A percentile compares a stretch with the other conserved stretches of the same genome.
These are phyloP conservation scores for Artemisia annua DNA, from an alignment of 129 eudicot species.

Conservation along the genomic window DNA sequence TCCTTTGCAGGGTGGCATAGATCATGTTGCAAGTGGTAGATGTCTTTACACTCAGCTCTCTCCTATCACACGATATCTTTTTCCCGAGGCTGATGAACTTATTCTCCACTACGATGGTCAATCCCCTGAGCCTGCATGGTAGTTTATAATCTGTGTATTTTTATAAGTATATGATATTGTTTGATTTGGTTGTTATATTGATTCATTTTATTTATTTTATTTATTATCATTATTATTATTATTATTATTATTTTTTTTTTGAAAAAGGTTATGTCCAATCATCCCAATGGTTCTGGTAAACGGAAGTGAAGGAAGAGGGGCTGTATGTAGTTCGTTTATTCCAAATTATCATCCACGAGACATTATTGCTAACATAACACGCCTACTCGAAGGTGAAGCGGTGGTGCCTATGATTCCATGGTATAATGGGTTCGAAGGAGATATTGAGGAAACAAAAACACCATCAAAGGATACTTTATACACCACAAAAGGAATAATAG, in stretches of 20 bases:
- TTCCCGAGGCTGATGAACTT: constrained; percentile 39
- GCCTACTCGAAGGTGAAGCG: constrained; percentile 43
- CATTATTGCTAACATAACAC: constrained; percentile 57
- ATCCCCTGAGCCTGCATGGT: constrained; percentile 42
- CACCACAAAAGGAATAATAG: constrained; percentile 43
- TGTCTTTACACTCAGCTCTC: constrained; percentile 53
- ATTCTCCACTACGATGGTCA: too few relatives aligned
- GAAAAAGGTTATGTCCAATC: not conserved
- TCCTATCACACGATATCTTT: constrained; percentile 51
- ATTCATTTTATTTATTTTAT: too few relatives aligned
- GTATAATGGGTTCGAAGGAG: constrained; percentile 62
- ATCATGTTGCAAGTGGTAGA: constrained; percentile 63
- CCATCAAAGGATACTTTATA: constrained; percentile 27
- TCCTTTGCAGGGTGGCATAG: constrained; percentile 68
- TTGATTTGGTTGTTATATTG: too few relatives aligned
- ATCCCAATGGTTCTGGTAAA: constrained; percentile 52
- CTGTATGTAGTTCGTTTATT: constrained; percentile 56
- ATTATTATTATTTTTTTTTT: too few relatives aligned
- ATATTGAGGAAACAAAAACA: constrained; percentile 5
- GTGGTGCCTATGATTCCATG: constrained; percentile 71
- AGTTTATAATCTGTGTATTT: not conserved
- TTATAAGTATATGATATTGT: too few relatives aligned
- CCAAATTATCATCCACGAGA: constrained; percentile 72
- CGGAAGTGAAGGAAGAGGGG: constrained; percentile 79
- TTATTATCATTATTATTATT: too few relatives aligned